phyloP scores from a whole-genome alignment of 176 grass and related monocot genomes.

The Juncus effusus region DNA sequence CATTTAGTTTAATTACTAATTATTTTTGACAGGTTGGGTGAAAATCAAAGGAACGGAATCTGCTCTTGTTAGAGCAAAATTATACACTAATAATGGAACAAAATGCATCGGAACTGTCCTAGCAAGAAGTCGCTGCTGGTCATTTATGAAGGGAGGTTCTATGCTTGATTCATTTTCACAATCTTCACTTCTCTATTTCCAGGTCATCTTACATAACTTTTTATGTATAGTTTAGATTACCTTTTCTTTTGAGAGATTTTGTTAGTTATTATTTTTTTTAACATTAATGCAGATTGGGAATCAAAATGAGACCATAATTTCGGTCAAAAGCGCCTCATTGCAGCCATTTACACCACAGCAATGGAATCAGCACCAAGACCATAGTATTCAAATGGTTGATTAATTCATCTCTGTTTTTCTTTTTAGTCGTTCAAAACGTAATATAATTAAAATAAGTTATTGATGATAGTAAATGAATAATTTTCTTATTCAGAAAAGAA shows the following conservation, averaged over 20 bases:
- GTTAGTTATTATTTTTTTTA: neutral
- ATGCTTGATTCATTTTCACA: conserved; percentile 41
- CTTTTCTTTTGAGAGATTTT: neutral
- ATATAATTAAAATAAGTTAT: neutral
- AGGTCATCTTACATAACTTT: conserved; percentile 34
- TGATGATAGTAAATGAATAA: neutral
- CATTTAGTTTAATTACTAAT: neutral
- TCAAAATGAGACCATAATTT: conserved; percentile 51
- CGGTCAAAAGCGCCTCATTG: conserved; percentile 53
- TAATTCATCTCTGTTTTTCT: neutral
- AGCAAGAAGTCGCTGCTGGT: conserved; percentile 70
- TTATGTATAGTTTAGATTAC: neutral
- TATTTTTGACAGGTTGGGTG: conserved; percentile 59
- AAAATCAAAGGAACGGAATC: conserved; percentile 47
- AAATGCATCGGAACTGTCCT: conserved; percentile 57
- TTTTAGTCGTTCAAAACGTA: neutral
- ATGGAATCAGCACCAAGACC: conserved; percentile 62
- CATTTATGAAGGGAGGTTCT: conserved; percentile 85
- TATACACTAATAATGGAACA: conserved; percentile 41
- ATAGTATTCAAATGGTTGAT: conserved; percentile 53
- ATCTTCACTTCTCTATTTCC: conserved; percentile 68
- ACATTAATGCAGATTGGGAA: conserved; percentile 26
- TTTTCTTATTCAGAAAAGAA: conserved; percentile 40
- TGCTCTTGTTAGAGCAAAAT: conserved; percentile 55
- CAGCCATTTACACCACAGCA: conserved; percentile 60